These are phyloP conservation scores for Pascua guehoae DNA, from an alignment of 1,284 basidiomycete genomes.

Conservation along the genomic window DNA sequence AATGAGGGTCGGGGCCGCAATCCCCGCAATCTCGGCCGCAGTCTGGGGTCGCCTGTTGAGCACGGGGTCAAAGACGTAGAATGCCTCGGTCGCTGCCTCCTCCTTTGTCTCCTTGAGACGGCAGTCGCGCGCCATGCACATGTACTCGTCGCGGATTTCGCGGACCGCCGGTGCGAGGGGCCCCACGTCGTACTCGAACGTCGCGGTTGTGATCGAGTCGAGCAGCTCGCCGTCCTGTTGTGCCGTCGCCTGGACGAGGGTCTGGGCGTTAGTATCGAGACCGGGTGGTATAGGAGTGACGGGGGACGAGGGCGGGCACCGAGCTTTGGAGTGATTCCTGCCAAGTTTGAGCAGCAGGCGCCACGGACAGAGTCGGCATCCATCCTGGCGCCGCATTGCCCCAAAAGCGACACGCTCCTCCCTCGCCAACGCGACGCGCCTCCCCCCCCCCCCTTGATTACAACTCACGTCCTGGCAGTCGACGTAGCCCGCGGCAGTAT, in stretches of 20 bases:
- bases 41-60: constrained; percentile 1
- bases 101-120: constrained; percentile 7
- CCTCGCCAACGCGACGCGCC: too few relatives aligned
- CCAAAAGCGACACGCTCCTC: not conserved
- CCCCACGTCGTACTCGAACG: constrained; percentile 22
- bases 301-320: too few relatives aligned
- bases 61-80: constrained; percentile 11
- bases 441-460: not conserved
- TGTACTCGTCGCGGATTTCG: constrained; percentile 22
- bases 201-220: constrained; percentile 18
- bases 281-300: too few relatives aligned
- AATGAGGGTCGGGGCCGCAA: constrained; percentile 15
- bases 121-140: constrained; percentile 7
- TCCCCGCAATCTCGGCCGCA: not conserved
- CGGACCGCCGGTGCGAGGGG: constrained; percentile 13
- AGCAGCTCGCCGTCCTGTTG: constrained; percentile 20
- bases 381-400: too few relatives aligned
- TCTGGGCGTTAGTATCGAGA: constrained; percentile 7
- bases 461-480: constrained; percentile 25
- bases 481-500: constrained; percentile 12
- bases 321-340: too few relatives aligned
- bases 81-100: constrained; percentile 8
- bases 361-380: too few relatives aligned
- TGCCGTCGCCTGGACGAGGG: constrained; percentile 9
- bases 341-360: too few relatives aligned